These are phyloP conservation scores for Auricularia auricula-judae DNA, from an alignment of 768 basidiomycete genomes.

Conservation along the genomic window DNA sequence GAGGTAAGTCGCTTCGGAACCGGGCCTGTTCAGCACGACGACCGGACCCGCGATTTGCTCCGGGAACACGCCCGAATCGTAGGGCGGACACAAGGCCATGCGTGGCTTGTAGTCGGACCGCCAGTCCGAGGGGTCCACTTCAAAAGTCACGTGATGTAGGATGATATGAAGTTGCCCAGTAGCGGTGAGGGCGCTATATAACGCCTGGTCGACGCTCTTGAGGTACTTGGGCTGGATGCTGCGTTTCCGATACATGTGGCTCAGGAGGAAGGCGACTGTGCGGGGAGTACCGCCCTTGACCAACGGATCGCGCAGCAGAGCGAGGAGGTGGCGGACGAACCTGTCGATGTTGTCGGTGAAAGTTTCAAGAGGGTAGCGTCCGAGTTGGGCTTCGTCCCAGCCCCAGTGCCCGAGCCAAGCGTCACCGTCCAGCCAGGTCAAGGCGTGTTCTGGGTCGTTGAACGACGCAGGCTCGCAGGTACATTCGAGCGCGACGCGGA, in stretches of 20 bases:
- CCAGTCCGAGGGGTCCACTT: constrained; percentile 10
- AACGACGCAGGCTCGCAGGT: too few relatives aligned
- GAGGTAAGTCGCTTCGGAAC: too few relatives aligned
- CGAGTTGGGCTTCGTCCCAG: too few relatives aligned
- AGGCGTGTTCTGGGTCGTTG: too few relatives aligned
- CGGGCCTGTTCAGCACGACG: neutral
- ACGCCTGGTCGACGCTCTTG: neutral
- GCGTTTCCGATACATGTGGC: neutral
- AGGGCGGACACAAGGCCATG: neutral
- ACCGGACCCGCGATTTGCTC: neutral
- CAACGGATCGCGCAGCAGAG: constrained; percentile 13
- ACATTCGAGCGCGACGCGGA: too few relatives aligned
- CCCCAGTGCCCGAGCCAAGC: too few relatives aligned
- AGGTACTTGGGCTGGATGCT: neutral
- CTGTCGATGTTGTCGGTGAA: too few relatives aligned
- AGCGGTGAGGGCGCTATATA: neutral
- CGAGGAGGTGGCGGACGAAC: constrained; percentile 3
- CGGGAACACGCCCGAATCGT: neutral
- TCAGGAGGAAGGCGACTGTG: neutral
- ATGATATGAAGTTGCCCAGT: neutral
- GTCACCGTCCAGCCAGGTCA: too few relatives aligned
- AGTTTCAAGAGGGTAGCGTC: too few relatives aligned
- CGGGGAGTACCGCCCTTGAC: too few relatives aligned
- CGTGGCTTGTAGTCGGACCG: neutral
- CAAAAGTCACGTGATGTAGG: constrained; percentile 13